A percentile compares a stretch with the other conserved stretches of the same genome.
phyloP scores from a whole-genome alignment of 441 rosid genomes.

The Melastoma candidum region DNA sequence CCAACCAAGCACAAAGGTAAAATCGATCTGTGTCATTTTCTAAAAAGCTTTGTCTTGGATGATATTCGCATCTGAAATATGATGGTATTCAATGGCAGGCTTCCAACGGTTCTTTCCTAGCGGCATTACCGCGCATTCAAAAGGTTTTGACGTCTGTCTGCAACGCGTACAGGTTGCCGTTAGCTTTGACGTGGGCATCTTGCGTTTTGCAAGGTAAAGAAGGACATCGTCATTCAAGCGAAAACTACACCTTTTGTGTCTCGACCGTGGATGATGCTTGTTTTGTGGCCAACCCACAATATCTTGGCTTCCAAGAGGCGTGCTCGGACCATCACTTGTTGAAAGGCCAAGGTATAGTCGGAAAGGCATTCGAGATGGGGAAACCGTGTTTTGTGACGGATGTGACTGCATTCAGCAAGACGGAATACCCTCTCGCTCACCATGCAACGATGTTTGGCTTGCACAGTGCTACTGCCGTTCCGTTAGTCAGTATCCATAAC shows the following conservation, averaged over 20 bases:
- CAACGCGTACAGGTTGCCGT: constrained; percentile 42
- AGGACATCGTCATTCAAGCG: constrained; percentile 62
- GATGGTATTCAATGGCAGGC: constrained; percentile 32
- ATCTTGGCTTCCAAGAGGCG: constrained; percentile 45
- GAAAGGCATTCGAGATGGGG: constrained; percentile 44
- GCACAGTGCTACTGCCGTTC: constrained; percentile 60
- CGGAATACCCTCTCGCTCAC: constrained; percentile 73
- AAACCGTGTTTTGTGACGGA: constrained; percentile 51
- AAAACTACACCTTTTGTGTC: constrained; percentile 20
- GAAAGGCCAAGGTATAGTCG: constrained; percentile 65
- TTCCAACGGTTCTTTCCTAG: constrained; percentile 36
- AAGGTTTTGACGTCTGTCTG: constrained; percentile 55
- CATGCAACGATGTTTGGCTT: constrained; percentile 63
- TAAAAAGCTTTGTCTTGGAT: constrained; percentile 15
- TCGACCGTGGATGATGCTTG: constrained; percentile 38
- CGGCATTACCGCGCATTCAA: constrained; percentile 45
- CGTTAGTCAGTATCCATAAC: constrained; percentile 31
- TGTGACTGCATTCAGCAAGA: constrained; percentile 40
- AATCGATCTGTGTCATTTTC: constrained; percentile 6
- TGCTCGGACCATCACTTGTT: constrained; percentile 76
- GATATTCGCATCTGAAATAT: constrained; percentile 7
- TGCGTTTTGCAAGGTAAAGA: constrained; percentile 51
- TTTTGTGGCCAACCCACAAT: constrained; percentile 37
- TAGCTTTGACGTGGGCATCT: constrained; percentile 88
- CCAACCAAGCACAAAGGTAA: constrained; percentile 48